Evolutionary conservation across 1,284 basidiomycete species (phyloP).

Genomic region (Phylloporus gajari): DNA sequence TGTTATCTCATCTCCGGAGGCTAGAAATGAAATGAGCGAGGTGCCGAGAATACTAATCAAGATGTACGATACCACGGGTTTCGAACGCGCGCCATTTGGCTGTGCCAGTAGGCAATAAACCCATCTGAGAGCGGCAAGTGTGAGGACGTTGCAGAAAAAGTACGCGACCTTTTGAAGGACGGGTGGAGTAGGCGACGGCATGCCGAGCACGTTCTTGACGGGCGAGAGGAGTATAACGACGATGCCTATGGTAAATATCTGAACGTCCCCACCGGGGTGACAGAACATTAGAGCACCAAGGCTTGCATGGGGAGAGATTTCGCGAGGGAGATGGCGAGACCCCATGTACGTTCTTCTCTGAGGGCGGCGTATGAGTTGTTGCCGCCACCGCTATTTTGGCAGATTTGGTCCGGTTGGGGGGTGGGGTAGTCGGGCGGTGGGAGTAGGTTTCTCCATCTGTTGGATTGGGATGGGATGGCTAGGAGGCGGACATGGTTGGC

Average conservation of each 20-base stretch:
- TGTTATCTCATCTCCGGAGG: constrained; percentile 42
- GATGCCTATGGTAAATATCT: constrained; percentile 94
- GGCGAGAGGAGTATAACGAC: constrained; percentile 89
- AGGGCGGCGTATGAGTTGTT: constrained; percentile 68
- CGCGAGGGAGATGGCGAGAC: constrained; percentile 83
- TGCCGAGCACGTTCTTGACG: constrained; percentile 79
- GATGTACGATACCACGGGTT: constrained; percentile 74
- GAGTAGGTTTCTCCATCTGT: constrained; percentile 68
- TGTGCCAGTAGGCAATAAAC: constrained; percentile 85
- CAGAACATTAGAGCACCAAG: constrained; percentile 98
- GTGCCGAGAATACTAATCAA: neutral
- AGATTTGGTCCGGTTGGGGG: constrained; percentile 50
- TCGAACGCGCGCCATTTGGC: constrained; percentile 95
- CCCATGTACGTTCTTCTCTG: constrained; percentile 88
- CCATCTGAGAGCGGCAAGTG: constrained; percentile 86
- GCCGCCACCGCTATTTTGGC: constrained; percentile 52
- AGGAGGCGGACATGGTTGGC: too few species aligned
- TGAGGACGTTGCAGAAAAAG: constrained; percentile 75
- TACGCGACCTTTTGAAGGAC: constrained; percentile 75
- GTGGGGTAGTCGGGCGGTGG: constrained; percentile 64
- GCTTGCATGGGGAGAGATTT: constrained; percentile 94
- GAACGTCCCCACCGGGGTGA: constrained; percentile 89
- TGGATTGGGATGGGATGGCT: too few species aligned
- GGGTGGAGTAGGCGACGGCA: constrained; percentile 57
- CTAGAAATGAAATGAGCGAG: constrained; percentile 20